Evolutionary conservation across 2,329 filamentous ascomycete species (phyloP).

Genomic region (Stagonosporopsis vannaccii): DNA sequence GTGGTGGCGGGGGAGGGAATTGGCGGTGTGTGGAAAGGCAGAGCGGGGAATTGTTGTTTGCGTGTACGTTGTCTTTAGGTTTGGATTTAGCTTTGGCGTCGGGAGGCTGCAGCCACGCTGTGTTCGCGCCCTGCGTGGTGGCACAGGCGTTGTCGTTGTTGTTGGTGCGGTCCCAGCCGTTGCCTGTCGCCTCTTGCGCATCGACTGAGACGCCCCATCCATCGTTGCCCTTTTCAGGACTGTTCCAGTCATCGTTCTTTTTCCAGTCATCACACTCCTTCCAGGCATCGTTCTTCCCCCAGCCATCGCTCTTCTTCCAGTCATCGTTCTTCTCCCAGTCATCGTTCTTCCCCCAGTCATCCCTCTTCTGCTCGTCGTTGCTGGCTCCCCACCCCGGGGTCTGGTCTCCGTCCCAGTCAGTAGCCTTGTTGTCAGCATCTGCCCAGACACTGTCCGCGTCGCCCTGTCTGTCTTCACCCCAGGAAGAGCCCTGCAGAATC

Average conservation of each 20-base stretch:
- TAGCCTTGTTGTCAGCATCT: background rate
- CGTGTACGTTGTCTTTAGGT: background rate
- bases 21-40: conserved; percentile 39
- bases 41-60: too few relatives aligned
- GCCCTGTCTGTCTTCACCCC: background rate
- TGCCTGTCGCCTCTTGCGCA: background rate
- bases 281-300: background rate
- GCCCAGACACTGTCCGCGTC: background rate
- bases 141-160: background rate
- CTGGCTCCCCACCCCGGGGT: background rate
- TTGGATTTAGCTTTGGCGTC: background rate
- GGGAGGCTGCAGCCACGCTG: background rate
- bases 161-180: background rate
- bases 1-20: conserved; percentile 16
- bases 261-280: too few relatives aligned
- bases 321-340: background rate
- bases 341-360: too few relatives aligned
- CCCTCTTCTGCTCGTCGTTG: background rate
- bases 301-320: background rate
- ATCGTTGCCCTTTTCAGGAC: background rate
- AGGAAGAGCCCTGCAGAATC: background rate
- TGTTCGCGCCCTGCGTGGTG: background rate
- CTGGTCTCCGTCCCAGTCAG: background rate
- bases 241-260: background rate
- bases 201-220: background rate